Base-by-base conservation (phyloP, 129 eudicot genomes). In the Lactuca saligna region DNA sequence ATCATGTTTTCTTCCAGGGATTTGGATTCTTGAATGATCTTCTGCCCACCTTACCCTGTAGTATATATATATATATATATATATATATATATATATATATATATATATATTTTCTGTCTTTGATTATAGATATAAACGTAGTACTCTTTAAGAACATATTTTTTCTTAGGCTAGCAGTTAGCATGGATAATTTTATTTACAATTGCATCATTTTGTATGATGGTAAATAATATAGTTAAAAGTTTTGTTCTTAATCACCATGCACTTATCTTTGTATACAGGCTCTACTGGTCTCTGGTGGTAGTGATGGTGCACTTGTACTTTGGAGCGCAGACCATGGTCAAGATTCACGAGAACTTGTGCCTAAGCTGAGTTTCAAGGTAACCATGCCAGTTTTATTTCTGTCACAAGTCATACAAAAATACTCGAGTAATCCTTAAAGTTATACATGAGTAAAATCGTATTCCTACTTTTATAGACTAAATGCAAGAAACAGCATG, bases 231-330 rank as follows among this genome's bases (percentile, higher is more conserved):
- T 29, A n/a, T 66, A 34, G 8, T 42, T 42, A 42, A 42, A 46
- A 46, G 51, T n/a, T 46, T 60, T 31, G 51, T 14, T 53, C 16
- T 54, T 62, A 69, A 38, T 69, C 29, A 25, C 50, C 65, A 69
- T 54, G 75, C 17, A 58, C 34, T 58, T 68, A 54, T 66, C 39
- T 74, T 15, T 77, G 75, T 31, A 64, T 69, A 33, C 77, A 93
- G 99, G 92, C 95, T 38, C 82, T 93, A 58, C 71, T 93, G 79
- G 97, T 89, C 75, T 93, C 99, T 35, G 99, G 99, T 66, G 99
- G 99, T 64, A 93, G 88, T 79, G 99, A 93, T 87, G 99, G 99
- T 69, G 76, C 82, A 78, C 91, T 93, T 37, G 91, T 93, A 44
- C 87, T 87, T 39, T 93, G 99, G 99, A 93, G 83, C 72, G 93